A percentile compares a stretch with the other conserved stretches of the same genome.
Evolutionary conservation across 192 early-diverging fungal genomes (phyloP).

Genomic region (Ambispora gerdemannii): DNA sequence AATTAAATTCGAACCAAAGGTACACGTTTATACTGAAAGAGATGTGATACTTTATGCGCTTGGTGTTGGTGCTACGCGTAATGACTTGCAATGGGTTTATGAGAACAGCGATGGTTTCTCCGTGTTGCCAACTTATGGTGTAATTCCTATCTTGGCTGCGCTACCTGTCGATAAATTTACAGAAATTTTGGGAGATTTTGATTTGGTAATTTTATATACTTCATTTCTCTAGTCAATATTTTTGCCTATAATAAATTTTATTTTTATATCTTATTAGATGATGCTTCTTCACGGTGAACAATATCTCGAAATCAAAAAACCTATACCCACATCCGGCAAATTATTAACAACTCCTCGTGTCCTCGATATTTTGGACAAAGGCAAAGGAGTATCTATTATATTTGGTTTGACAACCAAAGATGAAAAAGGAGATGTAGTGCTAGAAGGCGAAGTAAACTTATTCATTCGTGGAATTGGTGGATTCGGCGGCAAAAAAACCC

Average conservation of each 20-base stretch:
- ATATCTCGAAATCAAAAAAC: conserved; percentile 82
- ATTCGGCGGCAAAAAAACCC: conserved; percentile 78
- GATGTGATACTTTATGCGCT: conserved; percentile 94
- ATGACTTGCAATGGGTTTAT: conserved; percentile 87
- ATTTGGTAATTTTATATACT: conserved; percentile 47
- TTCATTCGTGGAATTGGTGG: conserved; percentile 93
- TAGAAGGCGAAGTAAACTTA: conserved; percentile 85
- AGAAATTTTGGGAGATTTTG: conserved; percentile 73
- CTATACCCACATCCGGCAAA: conserved; percentile 80
- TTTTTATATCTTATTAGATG: conserved; percentile 62
- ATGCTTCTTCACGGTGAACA: conserved; percentile 99
- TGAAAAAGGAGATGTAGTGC: conserved; percentile 67
- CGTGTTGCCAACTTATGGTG: conserved; percentile 90
- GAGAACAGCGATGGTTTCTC: conserved; percentile 84
- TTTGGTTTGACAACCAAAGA: conserved; percentile 82
- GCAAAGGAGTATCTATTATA: conserved; percentile 83
- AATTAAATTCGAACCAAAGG: conserved; percentile 47
- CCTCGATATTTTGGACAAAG: conserved; percentile 96
- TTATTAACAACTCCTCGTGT: conserved; percentile 73
- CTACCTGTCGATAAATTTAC: conserved; percentile 67
- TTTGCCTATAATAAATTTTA: background rate
- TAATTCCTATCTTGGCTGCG: conserved; percentile 76
- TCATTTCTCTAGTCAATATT: too few relatives aligned
- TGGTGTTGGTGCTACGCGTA: conserved; percentile 86
- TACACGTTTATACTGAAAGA: conserved; percentile 78